Evolutionary conservation across 2,329 filamentous ascomycete genomes (phyloP), one percentile per base, ranked within the genome.

Genomic region (Talaromyces pinophilus): DNA sequence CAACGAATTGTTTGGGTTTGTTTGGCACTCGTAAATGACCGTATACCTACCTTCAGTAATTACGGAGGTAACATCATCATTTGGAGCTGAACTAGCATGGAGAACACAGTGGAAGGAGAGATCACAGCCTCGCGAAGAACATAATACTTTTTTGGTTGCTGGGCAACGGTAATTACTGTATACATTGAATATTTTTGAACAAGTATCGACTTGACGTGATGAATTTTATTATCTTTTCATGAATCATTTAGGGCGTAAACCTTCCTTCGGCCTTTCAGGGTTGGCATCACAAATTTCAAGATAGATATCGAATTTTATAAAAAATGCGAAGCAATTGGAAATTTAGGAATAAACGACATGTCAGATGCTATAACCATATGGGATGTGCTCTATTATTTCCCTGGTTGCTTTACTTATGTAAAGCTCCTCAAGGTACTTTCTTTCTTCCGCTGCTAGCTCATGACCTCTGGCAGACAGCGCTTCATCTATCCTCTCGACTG

Each of bases 381-480:
- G 40, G 2, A 42, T n/a, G 5, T 42, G 40, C 2, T 42, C 10
- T 42, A 17, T 42, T n/a, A 25, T 11, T 13, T 25, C 60, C 46
- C 42, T 62, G 60, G 7, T 15, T 19, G 46, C 25, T 33, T 28
- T 54, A 25, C 44, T 46, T 48, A 25, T 30, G 69, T 85, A 85
- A 59, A 79, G 73, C 73, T 85, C 82, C 72, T 84, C 82, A 19
- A 85, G 71, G 71, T 82, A 83, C 73, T 79, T 80, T 69, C 82
- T 79, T 70, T 85, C 83, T 62, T 84, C 83, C 7, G 78, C 79
- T 0, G 74, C 81, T 73, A 85, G 70, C 79, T 81, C 64, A 76
- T 75, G 1, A 77, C 78, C 72, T 85, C 82, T 33, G 85, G 83
- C 68, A 85, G 80, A 52, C 83, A 72, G 46, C 3, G 46, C 46